Evolutionary conservation across 345 rosid genomes (phyloP).

Genomic region (Eutrema yunnanense): DNA sequence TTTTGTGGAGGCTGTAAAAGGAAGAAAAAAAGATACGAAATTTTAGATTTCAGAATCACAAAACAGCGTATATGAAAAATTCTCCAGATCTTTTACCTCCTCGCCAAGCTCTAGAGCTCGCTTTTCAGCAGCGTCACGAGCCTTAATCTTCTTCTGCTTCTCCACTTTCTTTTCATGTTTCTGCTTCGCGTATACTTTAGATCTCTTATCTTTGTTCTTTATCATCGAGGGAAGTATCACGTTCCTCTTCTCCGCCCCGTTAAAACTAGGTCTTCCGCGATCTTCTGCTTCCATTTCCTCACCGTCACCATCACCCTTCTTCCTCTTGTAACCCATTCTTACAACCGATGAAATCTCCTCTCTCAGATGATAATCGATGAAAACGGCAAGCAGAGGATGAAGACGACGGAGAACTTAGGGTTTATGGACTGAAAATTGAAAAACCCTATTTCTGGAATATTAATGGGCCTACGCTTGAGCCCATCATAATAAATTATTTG

Average conservation of each 20-base stretch:
- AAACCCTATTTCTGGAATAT: neutral
- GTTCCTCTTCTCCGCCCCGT: constrained; percentile 32
- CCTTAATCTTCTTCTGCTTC: constrained; percentile 75
- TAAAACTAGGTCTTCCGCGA: constrained; percentile 1
- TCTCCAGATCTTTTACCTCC: constrained; percentile 44
- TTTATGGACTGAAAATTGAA: constrained; percentile 6
- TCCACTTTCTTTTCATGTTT: constrained; percentile 80
- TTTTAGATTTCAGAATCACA: neutral
- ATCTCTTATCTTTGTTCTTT: constrained; percentile 90
- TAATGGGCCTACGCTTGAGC: neutral
- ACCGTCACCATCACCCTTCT: constrained; percentile 20
- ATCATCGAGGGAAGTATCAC: constrained; percentile 83
- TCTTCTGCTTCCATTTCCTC: constrained; percentile 29
- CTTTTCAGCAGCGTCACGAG: constrained; percentile 74
- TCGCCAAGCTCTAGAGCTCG: constrained; percentile 88
- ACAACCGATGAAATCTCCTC: neutral
- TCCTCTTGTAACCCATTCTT: constrained; percentile 50
- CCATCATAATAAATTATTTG: neutral
- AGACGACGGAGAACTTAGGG: constrained; percentile 21
- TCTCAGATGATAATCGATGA: neutral
- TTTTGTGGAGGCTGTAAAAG: constrained; percentile 61
- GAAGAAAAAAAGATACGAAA: neutral
- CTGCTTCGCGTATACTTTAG: constrained; percentile 67
- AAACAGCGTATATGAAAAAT: neutral
- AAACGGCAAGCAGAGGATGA: constrained; percentile 8